phyloP scores from a whole-genome alignment of 768 basidiomycete genomes.

The Rhizopogon vulgaris region DNA sequence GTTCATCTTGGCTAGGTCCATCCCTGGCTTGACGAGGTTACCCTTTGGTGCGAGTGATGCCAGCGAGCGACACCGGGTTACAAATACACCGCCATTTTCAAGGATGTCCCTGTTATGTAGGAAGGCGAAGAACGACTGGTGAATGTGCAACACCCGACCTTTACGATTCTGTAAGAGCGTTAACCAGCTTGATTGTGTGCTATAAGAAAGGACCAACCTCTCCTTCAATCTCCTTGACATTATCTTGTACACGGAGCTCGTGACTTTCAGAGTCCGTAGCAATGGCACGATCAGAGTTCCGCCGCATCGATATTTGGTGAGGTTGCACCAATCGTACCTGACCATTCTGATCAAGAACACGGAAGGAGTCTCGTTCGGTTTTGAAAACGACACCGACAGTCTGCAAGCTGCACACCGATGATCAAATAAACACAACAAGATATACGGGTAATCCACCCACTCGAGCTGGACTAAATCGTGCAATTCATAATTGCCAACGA shows the following conservation, averaged over 20 bases:
- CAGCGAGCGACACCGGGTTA: slow-evolving; percentile 79
- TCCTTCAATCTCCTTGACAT: slow-evolving; percentile 87
- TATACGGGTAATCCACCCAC: slow-evolving; percentile 40
- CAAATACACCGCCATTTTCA: slow-evolving; percentile 94
- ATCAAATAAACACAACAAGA: slow-evolving; percentile 8
- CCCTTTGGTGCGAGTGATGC: slow-evolving; percentile 85
- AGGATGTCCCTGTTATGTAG: slow-evolving; percentile 84
- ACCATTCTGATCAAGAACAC: slow-evolving; percentile 91
- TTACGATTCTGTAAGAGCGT: slow-evolving; percentile 54
- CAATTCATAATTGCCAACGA: slow-evolving; percentile 89
- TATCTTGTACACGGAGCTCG: slow-evolving; percentile 82
- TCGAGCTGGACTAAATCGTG: slow-evolving; percentile 97
- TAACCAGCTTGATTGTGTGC: neutral
- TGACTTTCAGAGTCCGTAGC: slow-evolving; percentile 88
- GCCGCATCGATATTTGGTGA: slow-evolving; percentile 90
- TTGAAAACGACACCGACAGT: slow-evolving; percentile 98
- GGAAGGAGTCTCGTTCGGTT: slow-evolving; percentile 93
- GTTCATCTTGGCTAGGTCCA: slow-evolving; percentile 90
- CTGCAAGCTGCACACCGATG: slow-evolving; percentile 53
- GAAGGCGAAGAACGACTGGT: slow-evolving; percentile 92
- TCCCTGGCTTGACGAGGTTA: slow-evolving; percentile 53
- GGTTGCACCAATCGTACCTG: slow-evolving; percentile 86
- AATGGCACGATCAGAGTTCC: slow-evolving; percentile 74
- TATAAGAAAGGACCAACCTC: slow-evolving; percentile 47
- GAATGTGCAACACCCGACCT: slow-evolving; percentile 88